Base-by-base conservation (phyloP, 2,329 filamentous ascomycete species). In the Sporothrix curviconia region DNA sequence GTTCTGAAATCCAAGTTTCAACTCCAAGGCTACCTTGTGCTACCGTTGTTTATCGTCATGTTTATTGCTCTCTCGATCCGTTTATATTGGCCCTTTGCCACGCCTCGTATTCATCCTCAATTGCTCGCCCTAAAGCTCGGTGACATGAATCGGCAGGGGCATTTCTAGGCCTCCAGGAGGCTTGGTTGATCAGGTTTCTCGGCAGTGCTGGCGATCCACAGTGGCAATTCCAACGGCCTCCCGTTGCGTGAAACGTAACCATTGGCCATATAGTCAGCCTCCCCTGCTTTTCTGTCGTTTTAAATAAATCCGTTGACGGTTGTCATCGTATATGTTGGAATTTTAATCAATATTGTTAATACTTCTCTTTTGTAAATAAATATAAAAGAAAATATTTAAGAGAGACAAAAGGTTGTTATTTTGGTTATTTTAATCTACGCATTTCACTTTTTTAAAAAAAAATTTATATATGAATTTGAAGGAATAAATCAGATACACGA, bases 181-280 rank as follows among this genome's bases (percentile, higher is more conserved):
- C n/a, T 37, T 22, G 22, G 19, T 14, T 30, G 50, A 22, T 32
- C 46, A 37, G 11, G 37, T 12, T 14, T 32, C 49, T 51, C 7
- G 37, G 22, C 49, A 12, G 49, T 40, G 49, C 25, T 17, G 24
- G 34, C 22, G 37, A 40, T 46, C 55, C 55, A 57, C 55, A 52
- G 47, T 57, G 47, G 55, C 55, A 52, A 52, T 32, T 19, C 19
- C 12, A 22, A 50, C 30, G 32, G 47, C 32, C 47, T 50, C 47
- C 32, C 17, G 17, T 30, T 22, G n/a, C n/a, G n/a, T n/a, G n/a
- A n/a, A n/a, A n/a, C n/a, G n/a, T n/a, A n/a, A n/a, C n/a, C n/a
- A n/a, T n/a, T n/a, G n/a, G n/a, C n/a, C n/a, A n/a, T 4, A 50
- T 46, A 24, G 22, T 44, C n/a, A 44, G 22, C 42, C 24, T 44